Base-by-base conservation (phyloP, 1,139 yeast species). In the Yamadazyma trypodendri region DNA sequence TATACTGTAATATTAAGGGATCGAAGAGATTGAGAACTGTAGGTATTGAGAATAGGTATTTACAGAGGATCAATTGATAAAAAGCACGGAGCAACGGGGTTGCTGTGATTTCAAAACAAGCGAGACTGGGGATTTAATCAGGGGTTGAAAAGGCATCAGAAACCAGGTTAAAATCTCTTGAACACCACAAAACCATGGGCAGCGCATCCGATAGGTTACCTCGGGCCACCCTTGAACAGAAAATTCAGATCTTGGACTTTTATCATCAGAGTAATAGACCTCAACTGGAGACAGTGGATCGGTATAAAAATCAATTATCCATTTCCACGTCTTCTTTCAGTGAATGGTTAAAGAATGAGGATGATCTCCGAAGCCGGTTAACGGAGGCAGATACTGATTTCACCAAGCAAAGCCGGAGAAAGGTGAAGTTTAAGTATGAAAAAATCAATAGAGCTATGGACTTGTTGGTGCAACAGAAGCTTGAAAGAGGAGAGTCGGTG, bases 381-480 rank as follows among this genome's bases (percentile, higher is more conserved):
- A 56, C 48, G 38, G 64, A 59, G 32, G 67, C 68, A 2, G 72
- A 71, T 39, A 57, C 50, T 22, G 60, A 56, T 16, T 63, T 64
- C 39, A 57, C 61, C 37, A 68, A 72, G 39, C 59, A 65, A 38
- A 63, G 76, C 32, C 62, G 75, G 42, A 55, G 81, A 24, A 75
- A 72, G 46, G 70, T 68, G 29, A 68, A 68, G 39, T 78, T 66
- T 57, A 78, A 78, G 54, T 78, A 78, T 49, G 81, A 70, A 44
- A 68, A 70, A 49, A 78, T 78, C 42, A 78, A 78, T 53, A 63
- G 64, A 22, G 83, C 79, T 14, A 78, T 78, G 84, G 79, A 75
- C 46, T 52, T 63, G 22, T 56, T 75, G 38, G 83, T 78, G 3
- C 68, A 68, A 46, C 65, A 65, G 36, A 56, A 75, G 44, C 41